Base-by-base conservation (phyloP, 225 moss, liverwort and hornwort genomes). In the Antitrichia curtipendula region DNA sequence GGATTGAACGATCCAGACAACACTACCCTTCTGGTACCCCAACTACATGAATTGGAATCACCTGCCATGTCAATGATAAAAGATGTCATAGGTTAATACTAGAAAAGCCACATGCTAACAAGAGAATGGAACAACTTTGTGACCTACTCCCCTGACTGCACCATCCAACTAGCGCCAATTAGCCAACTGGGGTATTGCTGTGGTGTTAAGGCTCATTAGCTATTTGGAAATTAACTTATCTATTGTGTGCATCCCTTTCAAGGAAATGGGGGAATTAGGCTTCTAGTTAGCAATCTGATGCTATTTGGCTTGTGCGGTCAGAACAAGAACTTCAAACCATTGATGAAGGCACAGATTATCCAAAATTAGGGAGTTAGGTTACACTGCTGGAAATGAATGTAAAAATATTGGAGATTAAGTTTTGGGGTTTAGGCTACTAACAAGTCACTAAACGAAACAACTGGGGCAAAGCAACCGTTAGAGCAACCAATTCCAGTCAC, bases 1-100 rank as follows among this genome's bases (percentile, higher is more conserved):
- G 98, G 98, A 91, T 98, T 98, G 90, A 98, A 98, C 53, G 98
- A 97, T 81, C 98, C 98, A 38, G 97, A 95, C 85, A 98, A 89
- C 31, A 98, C 91, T 85, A 98, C 94, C 85, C 94, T 95, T 92
- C 95, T 92, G 84, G 90, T 93, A 75, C 89, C 92, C 92, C 92
- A 88, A 84, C 76, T 91, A 56, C 87, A 85, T 53, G 88, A 80
- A 69, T 87, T 89, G 15, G 83, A 87, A 84, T 83, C 90, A 87
- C 91, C 94, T 92, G 91, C 83, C 64, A 80, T 27, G 82, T 69
- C 86, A 85, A 80, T 65, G 29, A 64, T 75, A 5, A 38, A 72
- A 82, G 65, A 69, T 29, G 32, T 66, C 80, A 80, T 45, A 54
- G 36, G 8, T 52, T 78, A n/a, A 60, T 80, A 56, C 59, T 66